Evolutionary conservation across 2,329 filamentous ascomycete genomes (phyloP).

Genomic region (Truncatella angustata): DNA sequence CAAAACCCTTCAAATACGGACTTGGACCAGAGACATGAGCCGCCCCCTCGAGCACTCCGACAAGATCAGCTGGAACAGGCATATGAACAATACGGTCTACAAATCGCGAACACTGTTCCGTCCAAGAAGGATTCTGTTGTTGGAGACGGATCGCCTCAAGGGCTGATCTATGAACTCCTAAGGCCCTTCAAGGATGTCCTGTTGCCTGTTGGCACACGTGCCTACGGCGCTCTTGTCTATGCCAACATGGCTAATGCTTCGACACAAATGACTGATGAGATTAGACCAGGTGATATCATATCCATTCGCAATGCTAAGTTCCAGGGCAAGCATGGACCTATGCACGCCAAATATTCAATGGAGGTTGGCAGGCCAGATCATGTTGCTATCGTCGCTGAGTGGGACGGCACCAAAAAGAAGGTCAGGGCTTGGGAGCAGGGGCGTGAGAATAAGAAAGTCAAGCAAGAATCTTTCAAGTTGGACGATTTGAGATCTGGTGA

Average conservation of each 20-base stretch:
- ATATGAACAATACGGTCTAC: constrained; percentile 77
- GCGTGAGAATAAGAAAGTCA: constrained; percentile 88
- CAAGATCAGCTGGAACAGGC: constrained; percentile 92
- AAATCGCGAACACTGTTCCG: constrained; percentile 68
- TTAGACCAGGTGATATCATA: constrained; percentile 88
- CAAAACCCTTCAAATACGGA: constrained; percentile 69
- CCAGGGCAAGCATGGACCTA: constrained; percentile 89
- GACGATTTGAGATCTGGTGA: constrained; percentile 90
- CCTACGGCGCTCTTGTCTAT: constrained; percentile 91
- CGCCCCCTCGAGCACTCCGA: constrained; percentile 75
- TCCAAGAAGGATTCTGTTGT: constrained; percentile 77
- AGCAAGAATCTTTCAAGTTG: constrained; percentile 90
- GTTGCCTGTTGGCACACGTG: constrained; percentile 78
- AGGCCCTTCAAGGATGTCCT: constrained; percentile 71
- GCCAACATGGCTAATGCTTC: constrained; percentile 93
- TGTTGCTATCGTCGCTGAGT: constrained; percentile 88
- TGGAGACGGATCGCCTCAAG: constrained; percentile 78
- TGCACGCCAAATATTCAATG: constrained; percentile 89
- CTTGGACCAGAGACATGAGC: constrained; percentile 83
- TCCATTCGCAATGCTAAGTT: constrained; percentile 91
- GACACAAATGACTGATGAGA: constrained; percentile 87
- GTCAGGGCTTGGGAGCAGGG: constrained; percentile 94
- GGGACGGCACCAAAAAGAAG: constrained; percentile 99
- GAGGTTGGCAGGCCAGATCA: constrained; percentile 90
- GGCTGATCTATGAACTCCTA: constrained; percentile 77